Conservation (phyloP, 345 rosid species). For the Cochlearia excelsa region DNA sequence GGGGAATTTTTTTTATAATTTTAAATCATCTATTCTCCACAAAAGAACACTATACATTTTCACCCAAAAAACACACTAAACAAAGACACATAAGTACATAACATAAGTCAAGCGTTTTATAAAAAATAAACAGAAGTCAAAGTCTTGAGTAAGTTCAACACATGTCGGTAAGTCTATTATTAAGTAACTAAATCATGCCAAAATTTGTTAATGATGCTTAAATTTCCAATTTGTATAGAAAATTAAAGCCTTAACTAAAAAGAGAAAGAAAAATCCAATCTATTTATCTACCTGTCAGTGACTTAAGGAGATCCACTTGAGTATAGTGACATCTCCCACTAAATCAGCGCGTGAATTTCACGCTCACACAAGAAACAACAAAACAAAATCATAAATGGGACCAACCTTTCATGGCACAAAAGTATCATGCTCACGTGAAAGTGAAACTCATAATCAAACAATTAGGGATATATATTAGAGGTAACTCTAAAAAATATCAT, state of each 20-base stretch:
- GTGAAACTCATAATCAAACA: too few species aligned
- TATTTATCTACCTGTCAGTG: conserved; percentile 37
- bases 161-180: conserved; percentile 19
- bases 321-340: conserved; percentile 39
- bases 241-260: not conserved
- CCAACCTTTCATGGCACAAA: too few species aligned
- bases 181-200: conserved; percentile 34
- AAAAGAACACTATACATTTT: too few species aligned
- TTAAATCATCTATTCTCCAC: too few species aligned
- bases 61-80: too few species aligned
- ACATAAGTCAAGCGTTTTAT: not conserved
- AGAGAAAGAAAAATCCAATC: conserved; percentile 19
- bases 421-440: too few species aligned
- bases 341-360: conserved; percentile 29
- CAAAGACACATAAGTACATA: too few species aligned
- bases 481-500: too few species aligned
- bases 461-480: too few species aligned
- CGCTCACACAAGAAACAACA: conserved; percentile 18
- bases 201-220: conserved; percentile 11
- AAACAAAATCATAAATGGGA: conserved; percentile 4
- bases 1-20: too few species aligned
- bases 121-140: conserved; percentile 31
- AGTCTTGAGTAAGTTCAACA: conserved; percentile 23
- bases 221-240: not conserved
- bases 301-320: conserved; percentile 38